Evolutionary conservation across 1,139 yeast species (phyloP).

Genomic region (Sugiyamaella japonica): DNA sequence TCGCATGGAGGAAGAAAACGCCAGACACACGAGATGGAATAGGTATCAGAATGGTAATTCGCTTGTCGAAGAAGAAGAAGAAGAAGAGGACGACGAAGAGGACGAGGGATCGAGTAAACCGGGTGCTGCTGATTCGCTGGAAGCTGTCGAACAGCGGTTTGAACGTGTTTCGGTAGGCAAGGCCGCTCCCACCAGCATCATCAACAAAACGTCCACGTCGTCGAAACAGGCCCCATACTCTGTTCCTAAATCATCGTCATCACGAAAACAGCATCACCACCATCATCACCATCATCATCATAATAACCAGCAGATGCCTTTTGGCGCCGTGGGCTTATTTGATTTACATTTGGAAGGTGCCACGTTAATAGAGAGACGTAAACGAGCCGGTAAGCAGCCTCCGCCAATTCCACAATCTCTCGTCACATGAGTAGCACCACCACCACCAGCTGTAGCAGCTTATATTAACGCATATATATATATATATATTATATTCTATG

Average conservation of each 20-base stretch:
- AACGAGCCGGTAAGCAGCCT: conserved; percentile 18
- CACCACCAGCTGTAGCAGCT: neutral
- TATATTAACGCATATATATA: neutral
- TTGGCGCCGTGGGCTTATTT: conserved; percentile 44
- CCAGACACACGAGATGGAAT: conserved; percentile 37
- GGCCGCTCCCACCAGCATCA: conserved; percentile 9
- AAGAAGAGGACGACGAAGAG: conserved; percentile 31
- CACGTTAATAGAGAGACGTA: conserved; percentile 66
- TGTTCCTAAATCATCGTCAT: conserved; percentile 21
- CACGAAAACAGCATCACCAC: conserved; percentile 3
- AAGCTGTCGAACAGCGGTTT: conserved; percentile 28
- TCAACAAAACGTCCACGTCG: conserved; percentile 11
- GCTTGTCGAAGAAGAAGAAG: conserved; percentile 37
- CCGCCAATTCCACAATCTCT: conserved; percentile 10
- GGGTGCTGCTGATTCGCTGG: conserved; percentile 14
- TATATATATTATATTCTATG: neutral
- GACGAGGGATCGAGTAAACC: conserved; percentile 16
- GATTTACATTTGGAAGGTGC: conserved; percentile 78
- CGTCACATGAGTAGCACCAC: neutral
- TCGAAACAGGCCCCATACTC: conserved; percentile 21
- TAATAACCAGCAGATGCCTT: neutral
- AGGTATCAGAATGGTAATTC: conserved; percentile 18
- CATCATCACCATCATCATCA: neutral
- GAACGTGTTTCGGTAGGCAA: conserved; percentile 30
- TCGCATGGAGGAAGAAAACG: conserved; percentile 85